Evolutionary conservation across 2,329 filamentous ascomycete species (phyloP).

Genomic region (Mycosphaerella arachidis): DNA sequence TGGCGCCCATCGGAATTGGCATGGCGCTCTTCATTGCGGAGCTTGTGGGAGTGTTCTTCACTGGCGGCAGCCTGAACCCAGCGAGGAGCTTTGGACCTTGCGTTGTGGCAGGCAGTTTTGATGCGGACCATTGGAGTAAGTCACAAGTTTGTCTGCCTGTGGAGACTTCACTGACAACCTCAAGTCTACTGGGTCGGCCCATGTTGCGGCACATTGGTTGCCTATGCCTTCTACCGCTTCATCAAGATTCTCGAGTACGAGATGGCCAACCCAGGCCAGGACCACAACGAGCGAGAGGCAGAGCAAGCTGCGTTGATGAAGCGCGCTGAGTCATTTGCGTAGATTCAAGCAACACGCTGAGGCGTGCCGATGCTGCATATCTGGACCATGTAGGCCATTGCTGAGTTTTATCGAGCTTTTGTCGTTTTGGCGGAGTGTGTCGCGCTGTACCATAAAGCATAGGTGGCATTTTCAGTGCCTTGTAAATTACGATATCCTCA

Average conservation of each 20-base stretch:
- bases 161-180: background rate
- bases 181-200: slow-evolving; percentile 21
- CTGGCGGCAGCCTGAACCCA: slow-evolving; percentile 33
- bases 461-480: background rate
- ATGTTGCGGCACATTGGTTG: slow-evolving; percentile 25
- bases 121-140: slow-evolving; percentile 6
- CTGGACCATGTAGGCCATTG: background rate
- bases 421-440: background rate
- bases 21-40: slow-evolving; percentile 44
- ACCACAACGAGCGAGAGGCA: slow-evolving; percentile 3
- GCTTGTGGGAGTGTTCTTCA: slow-evolving; percentile 35
- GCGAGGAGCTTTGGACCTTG: slow-evolving; percentile 32
- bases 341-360: background rate
- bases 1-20: slow-evolving; percentile 48
- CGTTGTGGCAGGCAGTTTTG: slow-evolving; percentile 4
- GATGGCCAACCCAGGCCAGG: slow-evolving; percentile 25
- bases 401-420: background rate
- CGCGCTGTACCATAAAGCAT: background rate
- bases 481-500: background rate
- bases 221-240: slow-evolving; percentile 29
- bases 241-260: slow-evolving; percentile 29
- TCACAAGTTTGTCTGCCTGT: background rate
- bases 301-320: slow-evolving; percentile 2
- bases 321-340: slow-evolving; percentile 1
- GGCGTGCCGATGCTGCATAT: background rate